Percentiles rank a stretch among this genome's conserved stretches.
These are phyloP conservation scores for Annulohypoxylon maeteangense DNA, from an alignment of 495 filamentous ascomycete species.

Conservation along the genomic window DNA sequence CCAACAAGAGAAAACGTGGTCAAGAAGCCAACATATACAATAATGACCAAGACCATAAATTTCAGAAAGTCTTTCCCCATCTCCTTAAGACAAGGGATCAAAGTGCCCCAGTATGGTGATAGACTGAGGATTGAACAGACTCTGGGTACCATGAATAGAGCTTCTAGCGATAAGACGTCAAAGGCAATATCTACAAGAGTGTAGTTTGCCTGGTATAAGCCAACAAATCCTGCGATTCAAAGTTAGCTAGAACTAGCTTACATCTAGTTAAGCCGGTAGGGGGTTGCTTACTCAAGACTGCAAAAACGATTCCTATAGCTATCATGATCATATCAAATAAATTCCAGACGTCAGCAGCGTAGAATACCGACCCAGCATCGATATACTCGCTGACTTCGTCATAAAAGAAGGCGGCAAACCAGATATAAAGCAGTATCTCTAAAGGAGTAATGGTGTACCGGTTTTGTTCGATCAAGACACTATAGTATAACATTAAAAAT, in stretches of 20 bases:
- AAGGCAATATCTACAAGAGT: constrained; percentile 80
- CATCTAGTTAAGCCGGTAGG: constrained; percentile 61
- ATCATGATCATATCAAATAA: constrained; percentile 90
- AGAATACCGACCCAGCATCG: constrained; percentile 86
- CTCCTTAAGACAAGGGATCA: constrained; percentile 88
- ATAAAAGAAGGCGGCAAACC: constrained; percentile 87
- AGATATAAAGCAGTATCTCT: constrained; percentile 69
- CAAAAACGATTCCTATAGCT: constrained; percentile 77
- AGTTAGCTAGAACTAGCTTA: background rate
- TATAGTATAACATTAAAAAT: constrained; percentile 87
- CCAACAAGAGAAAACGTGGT: constrained; percentile 93
- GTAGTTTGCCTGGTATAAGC: constrained; percentile 69
- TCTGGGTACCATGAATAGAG: constrained; percentile 88
- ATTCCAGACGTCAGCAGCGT: constrained; percentile 90
- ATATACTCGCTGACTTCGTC: constrained; percentile 85
- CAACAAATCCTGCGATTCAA: constrained; percentile 69
- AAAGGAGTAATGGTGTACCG: constrained; percentile 58
- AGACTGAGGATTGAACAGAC: constrained; percentile 90
- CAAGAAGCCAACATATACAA: constrained; percentile 87
- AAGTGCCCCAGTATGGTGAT: constrained; percentile 89
- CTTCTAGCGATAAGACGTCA: constrained; percentile 88
- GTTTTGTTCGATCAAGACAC: constrained; percentile 74
- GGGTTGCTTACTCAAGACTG: constrained; percentile 72
- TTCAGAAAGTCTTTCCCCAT: constrained; percentile 96
- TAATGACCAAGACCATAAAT: constrained; percentile 85